A percentile compares a stretch with the other conserved stretches of the same genome.
Evolutionary conservation across 805 yeast genomes (phyloP).

Genomic region (Myxozyma lipomycoides): DNA sequence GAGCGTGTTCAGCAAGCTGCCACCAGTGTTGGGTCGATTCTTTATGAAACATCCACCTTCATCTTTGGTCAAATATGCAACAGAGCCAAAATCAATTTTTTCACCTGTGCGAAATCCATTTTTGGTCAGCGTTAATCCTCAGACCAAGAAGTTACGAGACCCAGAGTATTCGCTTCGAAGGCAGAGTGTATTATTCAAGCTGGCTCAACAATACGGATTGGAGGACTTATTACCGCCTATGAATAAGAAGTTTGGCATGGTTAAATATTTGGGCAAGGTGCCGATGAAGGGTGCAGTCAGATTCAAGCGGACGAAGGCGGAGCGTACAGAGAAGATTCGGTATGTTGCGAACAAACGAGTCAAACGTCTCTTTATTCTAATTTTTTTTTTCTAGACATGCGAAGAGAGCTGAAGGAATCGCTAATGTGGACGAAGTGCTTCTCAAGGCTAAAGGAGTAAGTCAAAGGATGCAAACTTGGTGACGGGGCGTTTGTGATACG

Average conservation of each 20-base stretch:
- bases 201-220: conserved; percentile 68
- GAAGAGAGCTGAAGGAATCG: conserved; percentile 20
- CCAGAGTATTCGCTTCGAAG: conserved; percentile 71
- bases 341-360: too few relatives aligned
- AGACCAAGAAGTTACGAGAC: conserved; percentile 62
- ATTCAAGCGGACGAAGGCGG: conserved; percentile 18
- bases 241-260: conserved; percentile 37
- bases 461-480: too few relatives aligned
- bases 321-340: conserved; percentile 7
- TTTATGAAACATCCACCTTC: conserved; percentile 74
- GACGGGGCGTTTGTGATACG: background rate
- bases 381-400: conserved; percentile 15
- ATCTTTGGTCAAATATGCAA: conserved; percentile 57
- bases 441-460: conserved; percentile 20
- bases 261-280: conserved; percentile 15
- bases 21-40: conserved; percentile 61
- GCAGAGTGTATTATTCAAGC: conserved; percentile 67
- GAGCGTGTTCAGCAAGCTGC: conserved; percentile 49
- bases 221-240: conserved; percentile 63
- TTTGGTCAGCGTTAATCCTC: conserved; percentile 69
- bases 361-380: too few relatives aligned
- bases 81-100: conserved; percentile 53
- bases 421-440: conserved; percentile 17
- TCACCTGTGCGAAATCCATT: conserved; percentile 75
- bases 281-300: conserved; percentile 17